A percentile compares a stretch with the other conserved stretches of the same genome.
Conservation (phyloP, 805 yeast genomes). For the Wickerhamomyces subpelliculosus region DNA sequence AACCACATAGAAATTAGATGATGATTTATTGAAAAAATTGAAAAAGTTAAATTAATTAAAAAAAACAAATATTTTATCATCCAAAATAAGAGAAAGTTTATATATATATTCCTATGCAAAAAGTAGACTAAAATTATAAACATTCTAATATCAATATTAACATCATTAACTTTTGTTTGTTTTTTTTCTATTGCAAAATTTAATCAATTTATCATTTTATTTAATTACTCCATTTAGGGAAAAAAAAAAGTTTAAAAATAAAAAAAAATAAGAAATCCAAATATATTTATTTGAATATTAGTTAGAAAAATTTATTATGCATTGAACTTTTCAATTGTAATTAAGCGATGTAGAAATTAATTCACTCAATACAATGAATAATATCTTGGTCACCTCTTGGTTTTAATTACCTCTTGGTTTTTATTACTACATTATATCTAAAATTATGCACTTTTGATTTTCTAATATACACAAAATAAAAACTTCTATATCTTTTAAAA, state of each 20-base stretch:
- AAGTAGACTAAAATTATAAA: background rate
- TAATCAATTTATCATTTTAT: no score
- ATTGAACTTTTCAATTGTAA: background rate
- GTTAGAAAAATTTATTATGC: background rate
- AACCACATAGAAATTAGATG: constrained; percentile 19
- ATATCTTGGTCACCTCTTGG: no score
- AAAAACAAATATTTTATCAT: no score
- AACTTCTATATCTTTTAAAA: no score
- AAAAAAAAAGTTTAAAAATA: background rate
- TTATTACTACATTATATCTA: background rate
- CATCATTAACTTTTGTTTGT: no score
- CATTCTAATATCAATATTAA: background rate
- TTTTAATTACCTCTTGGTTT: no score
- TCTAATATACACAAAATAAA: background rate
- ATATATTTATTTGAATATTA: background rate
- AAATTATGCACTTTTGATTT: background rate
- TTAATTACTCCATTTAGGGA: background rate
- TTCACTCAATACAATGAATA: no score
- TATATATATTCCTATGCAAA: no score
- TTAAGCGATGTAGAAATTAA: no score
- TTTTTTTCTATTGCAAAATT: no score
- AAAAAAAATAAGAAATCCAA: background rate
- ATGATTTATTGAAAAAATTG: background rate
- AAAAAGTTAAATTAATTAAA: no score
- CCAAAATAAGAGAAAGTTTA: no score